Percentiles rank a stretch among this genome's conserved stretches.
phyloP scores from a whole-genome alignment of 495 filamentous ascomycete genomes.

The Neurospora tetrasperma region DNA sequence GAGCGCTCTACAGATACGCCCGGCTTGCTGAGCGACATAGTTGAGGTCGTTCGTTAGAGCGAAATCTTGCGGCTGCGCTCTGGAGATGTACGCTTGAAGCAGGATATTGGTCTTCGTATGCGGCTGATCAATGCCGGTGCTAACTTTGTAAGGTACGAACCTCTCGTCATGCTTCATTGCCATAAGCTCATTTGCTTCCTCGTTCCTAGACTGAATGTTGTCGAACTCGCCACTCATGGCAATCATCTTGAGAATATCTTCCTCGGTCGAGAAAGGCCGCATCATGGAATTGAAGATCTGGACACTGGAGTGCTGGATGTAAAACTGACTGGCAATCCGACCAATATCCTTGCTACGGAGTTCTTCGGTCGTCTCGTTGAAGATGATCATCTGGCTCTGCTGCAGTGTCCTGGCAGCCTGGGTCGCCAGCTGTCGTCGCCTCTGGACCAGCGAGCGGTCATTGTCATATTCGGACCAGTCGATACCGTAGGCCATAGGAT shows the following conservation, averaged over 20 bases:
- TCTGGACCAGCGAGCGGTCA: conserved; percentile 73
- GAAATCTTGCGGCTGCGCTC: conserved; percentile 80
- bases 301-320: conserved; percentile 85
- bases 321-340: conserved; percentile 93
- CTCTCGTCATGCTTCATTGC: conserved; percentile 48
- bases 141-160: conserved; percentile 59
- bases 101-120: conserved; percentile 93
- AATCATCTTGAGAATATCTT: conserved; percentile 88
- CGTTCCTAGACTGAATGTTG: conserved; percentile 88
- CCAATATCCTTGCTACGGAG: conserved; percentile 88
- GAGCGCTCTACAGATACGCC: conserved; percentile 84
- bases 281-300: conserved; percentile 94
- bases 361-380: conserved; percentile 86
- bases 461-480: conserved; percentile 83
- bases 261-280: conserved; percentile 68
- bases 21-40: conserved; percentile 92
- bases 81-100: conserved; percentile 90
- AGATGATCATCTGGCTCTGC: conserved; percentile 96
- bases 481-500: conserved; percentile 89
- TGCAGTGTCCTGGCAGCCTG: conserved; percentile 78
- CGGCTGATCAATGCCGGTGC: conserved; percentile 62
- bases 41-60: conserved; percentile 80
- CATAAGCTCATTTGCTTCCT: conserved; percentile 67
- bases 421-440: conserved; percentile 72
- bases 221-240: conserved; percentile 95